Evolutionary conservation across 2,329 filamentous ascomycete genomes (phyloP), one percentile per base, ranked within the genome.

Genomic region (Lizonia empirigonia): DNA sequence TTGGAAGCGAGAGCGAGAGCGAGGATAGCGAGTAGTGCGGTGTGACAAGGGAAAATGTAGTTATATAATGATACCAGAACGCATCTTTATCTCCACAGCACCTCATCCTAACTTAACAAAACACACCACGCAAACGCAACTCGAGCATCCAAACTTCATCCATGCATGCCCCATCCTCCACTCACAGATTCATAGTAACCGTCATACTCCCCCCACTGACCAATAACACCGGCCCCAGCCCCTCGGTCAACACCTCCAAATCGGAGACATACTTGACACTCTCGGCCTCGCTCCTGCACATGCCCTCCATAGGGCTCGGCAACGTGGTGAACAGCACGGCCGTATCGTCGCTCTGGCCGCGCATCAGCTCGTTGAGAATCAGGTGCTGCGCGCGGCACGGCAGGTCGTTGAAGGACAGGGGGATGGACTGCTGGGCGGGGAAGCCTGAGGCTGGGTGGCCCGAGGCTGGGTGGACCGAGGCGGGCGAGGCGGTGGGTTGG

Each of bases 171-270:
- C 18, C 33, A 15, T 33, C 2, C 44, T 35, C 44, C 30, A 23
- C 63, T 42, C 46, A 90, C 55, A 90, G 73, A 69, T 86, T 89
- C 65, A 89, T 88, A 6, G 88, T 95, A 37, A 95, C 90, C 13
- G 90, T 95, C 88, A 95, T 91, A 65, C 86, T 91, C 73, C 95
- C 95, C 72, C 88, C 91, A 73, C 95, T 82, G 30, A 96, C 88
- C 70, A 96, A 76, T 63, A 95, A 71, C 36, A 85, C 84, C 1
- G 91, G 90, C 22, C 90, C 90, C 55, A 93, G 75, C 9, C 84
- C 87, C 63, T 87, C 83, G 70, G 88, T 93, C 50, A 96, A 74
- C 2, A 94, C 83, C 71, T 94, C 89, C 53, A 93, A 78, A 71
- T 91, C 88, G 40, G 83, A 86, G 38, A 96, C 77, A 71, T 94